phyloP scores from a whole-genome alignment of 2,329 filamentous ascomycete species.

The Trichoderma harzianum region DNA sequence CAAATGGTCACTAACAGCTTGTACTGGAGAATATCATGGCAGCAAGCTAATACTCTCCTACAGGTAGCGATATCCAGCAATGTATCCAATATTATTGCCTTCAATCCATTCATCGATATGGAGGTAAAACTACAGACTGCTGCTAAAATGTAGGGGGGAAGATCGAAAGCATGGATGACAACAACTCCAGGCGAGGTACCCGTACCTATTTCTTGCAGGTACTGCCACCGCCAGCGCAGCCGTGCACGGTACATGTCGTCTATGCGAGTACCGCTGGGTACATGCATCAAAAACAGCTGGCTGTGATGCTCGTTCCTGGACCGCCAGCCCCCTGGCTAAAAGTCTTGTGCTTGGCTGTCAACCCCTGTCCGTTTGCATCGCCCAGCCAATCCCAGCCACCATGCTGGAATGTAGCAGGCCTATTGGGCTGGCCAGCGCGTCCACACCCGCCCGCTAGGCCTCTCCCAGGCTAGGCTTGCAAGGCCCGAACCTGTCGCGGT shows the following conservation, averaged over 20 bases:
- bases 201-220: constrained; percentile 5
- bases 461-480: constrained; percentile 4
- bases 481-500: constrained; percentile 13
- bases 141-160: background rate
- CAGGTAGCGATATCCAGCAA: background rate
- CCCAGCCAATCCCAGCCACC: constrained; percentile 15
- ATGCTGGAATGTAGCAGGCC: constrained; percentile 17
- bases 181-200: background rate
- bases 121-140: background rate
- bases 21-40: background rate
- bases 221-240: background rate
- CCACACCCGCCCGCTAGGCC: constrained; percentile 8
- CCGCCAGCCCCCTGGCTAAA: constrained; percentile 4
- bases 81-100: background rate
- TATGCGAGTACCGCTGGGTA: background rate
- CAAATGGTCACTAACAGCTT: background rate
- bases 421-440: constrained; percentile 17
- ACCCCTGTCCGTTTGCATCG: constrained; percentile 2
- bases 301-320: constrained; percentile 5
- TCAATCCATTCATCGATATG: background rate
- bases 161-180: background rate
- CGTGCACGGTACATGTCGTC: background rate
- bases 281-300: background rate
- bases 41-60: background rate
- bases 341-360: background rate